Evolutionary conservation across 1,284 basidiomycete genomes (phyloP).

Genomic region (Xanthoconium separans): DNA sequence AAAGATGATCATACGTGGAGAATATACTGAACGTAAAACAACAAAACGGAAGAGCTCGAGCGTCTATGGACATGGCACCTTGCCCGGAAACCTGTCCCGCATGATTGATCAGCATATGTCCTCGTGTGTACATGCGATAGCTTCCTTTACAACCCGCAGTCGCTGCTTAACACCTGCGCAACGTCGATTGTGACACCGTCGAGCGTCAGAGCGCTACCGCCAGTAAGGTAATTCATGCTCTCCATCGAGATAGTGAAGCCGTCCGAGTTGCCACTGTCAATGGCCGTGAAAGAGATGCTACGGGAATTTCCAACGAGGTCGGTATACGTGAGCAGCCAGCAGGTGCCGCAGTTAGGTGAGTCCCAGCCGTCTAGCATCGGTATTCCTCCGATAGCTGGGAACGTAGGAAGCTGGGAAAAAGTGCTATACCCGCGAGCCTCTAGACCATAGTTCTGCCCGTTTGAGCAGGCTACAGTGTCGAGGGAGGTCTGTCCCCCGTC

Average conservation of each 20-base stretch:
- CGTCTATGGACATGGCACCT: too few species aligned
- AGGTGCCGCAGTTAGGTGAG: constrained; percentile 23
- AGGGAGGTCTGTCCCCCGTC: constrained; percentile 37
- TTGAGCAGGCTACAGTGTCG: constrained; percentile 45
- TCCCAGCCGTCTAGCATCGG: constrained; percentile 26
- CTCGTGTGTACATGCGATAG: too few species aligned
- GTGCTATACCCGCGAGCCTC: constrained; percentile 41
- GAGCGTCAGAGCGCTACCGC: neutral
- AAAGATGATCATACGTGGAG: too few species aligned
- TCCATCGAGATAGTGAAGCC: neutral
- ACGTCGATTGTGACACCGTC: neutral
- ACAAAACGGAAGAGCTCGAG: too few species aligned
- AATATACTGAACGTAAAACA: too few species aligned
- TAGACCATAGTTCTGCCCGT: constrained; percentile 40
- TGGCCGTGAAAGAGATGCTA: constrained; percentile 27
- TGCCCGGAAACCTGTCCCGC: too few species aligned
- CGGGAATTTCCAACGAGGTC: neutral
- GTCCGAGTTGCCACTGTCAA: constrained; percentile 14
- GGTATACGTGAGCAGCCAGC: constrained; percentile 36
- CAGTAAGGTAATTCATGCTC: neutral
- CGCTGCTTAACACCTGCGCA: neutral
- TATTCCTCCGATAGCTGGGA: constrained; percentile 50
- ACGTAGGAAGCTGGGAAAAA: constrained; percentile 45
- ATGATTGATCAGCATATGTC: too few species aligned
- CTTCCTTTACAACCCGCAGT: neutral